Evolutionary conservation across 1,284 basidiomycete species (phyloP), one percentile per base, ranked within the genome.

Genomic region (Cystobasidium sp.): DNA sequence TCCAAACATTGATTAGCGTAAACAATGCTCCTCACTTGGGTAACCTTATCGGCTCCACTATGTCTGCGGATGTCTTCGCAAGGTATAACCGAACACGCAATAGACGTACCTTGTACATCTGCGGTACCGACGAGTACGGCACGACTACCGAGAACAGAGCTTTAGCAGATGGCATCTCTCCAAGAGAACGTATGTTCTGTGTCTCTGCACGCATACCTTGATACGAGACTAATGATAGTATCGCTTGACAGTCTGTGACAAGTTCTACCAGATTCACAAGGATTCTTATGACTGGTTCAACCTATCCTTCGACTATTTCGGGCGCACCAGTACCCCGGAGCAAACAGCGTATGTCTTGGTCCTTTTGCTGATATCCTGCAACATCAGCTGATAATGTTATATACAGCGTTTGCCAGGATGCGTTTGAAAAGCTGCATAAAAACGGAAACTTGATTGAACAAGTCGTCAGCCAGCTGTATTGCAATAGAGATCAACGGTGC

Each of bases 1-100:
- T 16, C 6, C 16, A 16, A 22, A 14, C 4, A 1, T 41, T 44
- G 9, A 8, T 61, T 52, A 76, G 58, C 82, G 98, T 97, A 83
- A 99, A 99, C 84, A 99, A 99, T 81, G 96, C 98, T 16, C 97
- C 97, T 31, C 97, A 99, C 86, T 88, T 99, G 89, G 96, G 96
- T 61, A 99, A 99, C 83, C 97, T 99, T 82, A 98, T 99, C 81
- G 97, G 97, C 78, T 97, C 92, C 79, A 92, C 90, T 14, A 87
- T 98, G 51, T 96, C 94, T 79, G 95, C 96, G 9, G 97, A 99
- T 82, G 95, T 98, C 51, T 99, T 92, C 83, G 95, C 94, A 78
- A 87, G 96, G 87, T 97, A 86, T 81, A 84, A 83, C 62, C 80
- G 92, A 77, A 81, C 82, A 14, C 79, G 84, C 65, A 87, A 86